Conservation (phyloP, 768 basidiomycete genomes). For the Mycena haematopus region DNA sequence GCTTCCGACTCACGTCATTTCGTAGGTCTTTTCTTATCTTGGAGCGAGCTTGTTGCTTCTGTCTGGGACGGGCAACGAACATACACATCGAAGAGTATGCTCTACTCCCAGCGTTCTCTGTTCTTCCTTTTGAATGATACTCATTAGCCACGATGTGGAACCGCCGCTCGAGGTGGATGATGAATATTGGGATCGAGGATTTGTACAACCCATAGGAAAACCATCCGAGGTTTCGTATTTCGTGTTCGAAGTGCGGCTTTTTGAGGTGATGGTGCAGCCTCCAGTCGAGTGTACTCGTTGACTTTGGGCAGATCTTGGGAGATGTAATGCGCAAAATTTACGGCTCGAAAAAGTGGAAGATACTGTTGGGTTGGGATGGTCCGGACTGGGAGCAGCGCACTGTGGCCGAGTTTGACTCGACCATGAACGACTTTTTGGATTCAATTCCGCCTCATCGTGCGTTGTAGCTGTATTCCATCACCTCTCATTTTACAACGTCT, state of each 20-base stretch:
- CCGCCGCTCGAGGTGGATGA: conserved; percentile 69
- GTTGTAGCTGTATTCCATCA: conserved; percentile 14
- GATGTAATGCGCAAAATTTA: conserved; percentile 66
- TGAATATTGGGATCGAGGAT: too few species aligned
- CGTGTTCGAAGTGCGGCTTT: conserved; percentile 57
- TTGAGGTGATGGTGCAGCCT: conserved; percentile 36
- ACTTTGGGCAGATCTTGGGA: conserved; percentile 49
- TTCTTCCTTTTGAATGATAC: background rate
- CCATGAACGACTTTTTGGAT: conserved; percentile 66
- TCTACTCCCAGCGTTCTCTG: conserved; percentile 50
- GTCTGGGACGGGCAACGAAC: conserved; percentile 68
- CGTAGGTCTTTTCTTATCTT: conserved; percentile 38
- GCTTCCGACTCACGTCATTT: background rate
- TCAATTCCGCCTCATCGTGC: conserved; percentile 60
- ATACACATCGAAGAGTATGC: conserved; percentile 75
- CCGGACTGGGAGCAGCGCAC: conserved; percentile 61
- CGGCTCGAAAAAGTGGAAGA: conserved; percentile 47
- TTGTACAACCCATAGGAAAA: conserved; percentile 67
- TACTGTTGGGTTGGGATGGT: conserved; percentile 46
- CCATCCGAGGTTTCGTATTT: conserved; percentile 62
- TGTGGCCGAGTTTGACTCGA: conserved; percentile 67
- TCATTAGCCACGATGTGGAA: conserved; percentile 64
- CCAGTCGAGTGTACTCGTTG: background rate
- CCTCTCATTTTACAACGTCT: background rate
- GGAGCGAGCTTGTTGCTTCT: conserved; percentile 46